Evolutionary conservation across 78 protist species (phyloP), one percentile per base, ranked within the genome.

Genomic region (Planoprotostelium fungivorum): DNA sequence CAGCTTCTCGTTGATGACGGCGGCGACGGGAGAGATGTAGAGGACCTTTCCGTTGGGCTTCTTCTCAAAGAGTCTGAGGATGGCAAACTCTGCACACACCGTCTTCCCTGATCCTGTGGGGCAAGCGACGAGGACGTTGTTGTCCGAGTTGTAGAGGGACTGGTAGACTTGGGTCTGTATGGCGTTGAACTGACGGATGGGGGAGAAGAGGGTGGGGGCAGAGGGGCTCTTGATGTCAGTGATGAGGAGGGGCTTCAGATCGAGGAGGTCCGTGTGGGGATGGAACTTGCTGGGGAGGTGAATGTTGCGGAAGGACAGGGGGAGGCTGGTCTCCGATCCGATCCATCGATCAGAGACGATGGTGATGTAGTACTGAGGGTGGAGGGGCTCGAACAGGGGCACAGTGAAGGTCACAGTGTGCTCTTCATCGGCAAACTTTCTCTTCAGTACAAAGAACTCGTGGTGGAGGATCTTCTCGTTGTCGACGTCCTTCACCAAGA

Each of bases 21-120:
- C 99, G 90, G 99, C 99, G 86, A 99, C 89, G 23, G 99, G 99
- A 35, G 99, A 99, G 28, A 99, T 97, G 96, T 99, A 99, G n/a
- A 99, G 98, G 0, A 94, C 95, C 95, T 97, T 94, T 84, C 63
- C 95, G 31, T 94, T 37, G 28, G 93, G 92, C 34, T 86, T 93
- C 29, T 92, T 93, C 37, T 91, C 36, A 31, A 90, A 95, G 0
- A 93, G 88, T 34, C 98, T 93, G 35, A 97, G 95, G 86, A 99
- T 92, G 35, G 99, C 98, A 31, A 99, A 88, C 90, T 99, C 99
- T 29, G 99, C 99, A 29, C 95, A 91, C 86, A 99, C 88, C 25
- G 99, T 99, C 95, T 99, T 99, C 39, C 99, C 99, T 0, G 95
- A 85, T 16, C 99, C 99, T 0, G 99, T 99, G 36, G 99, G 99